phyloP scores from a whole-genome alignment of 345 rosid species.

The Brassica incana region DNA sequence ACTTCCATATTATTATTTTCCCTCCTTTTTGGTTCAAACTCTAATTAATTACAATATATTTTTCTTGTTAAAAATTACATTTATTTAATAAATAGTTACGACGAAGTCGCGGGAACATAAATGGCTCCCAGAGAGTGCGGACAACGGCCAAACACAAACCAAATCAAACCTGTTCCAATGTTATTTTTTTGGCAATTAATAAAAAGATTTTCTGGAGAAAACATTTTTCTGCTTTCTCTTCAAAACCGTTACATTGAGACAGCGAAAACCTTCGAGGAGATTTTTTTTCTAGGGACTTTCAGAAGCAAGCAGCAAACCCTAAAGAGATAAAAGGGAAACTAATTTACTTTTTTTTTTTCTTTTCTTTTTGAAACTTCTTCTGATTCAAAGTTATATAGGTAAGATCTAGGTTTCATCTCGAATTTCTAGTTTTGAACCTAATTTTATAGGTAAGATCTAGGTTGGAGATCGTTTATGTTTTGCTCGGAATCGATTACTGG shows the following conservation, averaged over 20 bases:
- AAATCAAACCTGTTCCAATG: neutral
- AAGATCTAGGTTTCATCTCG: neutral
- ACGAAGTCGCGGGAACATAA: constrained; percentile 55
- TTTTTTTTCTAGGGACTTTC: neutral
- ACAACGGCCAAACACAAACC: neutral
- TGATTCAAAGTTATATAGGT: constrained; percentile 24
- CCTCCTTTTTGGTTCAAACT: neutral
- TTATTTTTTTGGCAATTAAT: neutral
- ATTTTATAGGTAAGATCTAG: neutral
- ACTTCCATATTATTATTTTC: neutral
- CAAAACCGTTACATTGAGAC: constrained; percentile 32
- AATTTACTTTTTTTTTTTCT: neutral
- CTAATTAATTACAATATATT: neutral
- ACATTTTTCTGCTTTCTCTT: neutral
- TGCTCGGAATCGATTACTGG: constrained; percentile 8
- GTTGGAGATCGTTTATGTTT: constrained; percentile 21
- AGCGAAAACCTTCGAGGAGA: constrained; percentile 10
- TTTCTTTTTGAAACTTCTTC: constrained; percentile 14
- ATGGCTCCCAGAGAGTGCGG: constrained; percentile 21
- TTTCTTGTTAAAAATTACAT: neutral
- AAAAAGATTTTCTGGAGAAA: neutral
- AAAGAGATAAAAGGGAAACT: neutral
- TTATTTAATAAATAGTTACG: constrained; percentile 1
- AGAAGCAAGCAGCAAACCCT: constrained; percentile 9
- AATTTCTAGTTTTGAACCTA: neutral